A percentile compares a stretch with the other conserved stretches of the same genome.
Evolutionary conservation across 2,329 filamentous ascomycete genomes (phyloP).

Genomic region (Karstenula rhodostoma): DNA sequence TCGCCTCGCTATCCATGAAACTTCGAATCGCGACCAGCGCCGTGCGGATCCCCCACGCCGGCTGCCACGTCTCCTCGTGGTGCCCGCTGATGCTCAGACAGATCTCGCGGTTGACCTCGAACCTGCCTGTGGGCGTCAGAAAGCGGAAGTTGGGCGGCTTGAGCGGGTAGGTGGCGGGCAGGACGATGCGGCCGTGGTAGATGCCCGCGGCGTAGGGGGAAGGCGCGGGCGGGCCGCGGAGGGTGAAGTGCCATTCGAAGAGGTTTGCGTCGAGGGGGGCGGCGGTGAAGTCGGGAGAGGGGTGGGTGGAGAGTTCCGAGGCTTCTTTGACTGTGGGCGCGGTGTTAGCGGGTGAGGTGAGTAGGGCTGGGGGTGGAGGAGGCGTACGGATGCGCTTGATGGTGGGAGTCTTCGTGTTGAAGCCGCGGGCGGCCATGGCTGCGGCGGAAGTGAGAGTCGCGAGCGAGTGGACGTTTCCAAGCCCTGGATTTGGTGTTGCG

Average conservation of each 20-base stretch:
- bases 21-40: conserved; percentile 80
- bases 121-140: conserved; percentile 87
- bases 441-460: not conserved
- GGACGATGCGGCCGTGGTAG: conserved; percentile 94
- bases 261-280: conserved; percentile 87
- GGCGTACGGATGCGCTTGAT: conserved; percentile 81
- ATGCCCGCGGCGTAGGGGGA: conserved; percentile 82
- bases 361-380: conserved; percentile 10
- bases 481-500: not conserved
- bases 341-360: conserved; percentile 19
- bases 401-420: conserved; percentile 82
- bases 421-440: conserved; percentile 52
- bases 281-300: conserved; percentile 86
- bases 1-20: conserved; percentile 92
- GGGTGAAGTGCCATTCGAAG: conserved; percentile 98
- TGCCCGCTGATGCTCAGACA: conserved; percentile 93
- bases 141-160: conserved; percentile 96
- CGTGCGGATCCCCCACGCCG: conserved; percentile 94
- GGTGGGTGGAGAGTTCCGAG: conserved; percentile 79
- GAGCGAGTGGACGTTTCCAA: not conserved
- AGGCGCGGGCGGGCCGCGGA: conserved; percentile 82
- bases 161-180: conserved; percentile 88
- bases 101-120: conserved; percentile 96
- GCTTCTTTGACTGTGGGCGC: conserved; percentile 80
- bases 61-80: conserved; percentile 99